Conservation (phyloP, 2,329 filamentous ascomycete species). For the Teratosphaeriaceae sp. region DNA sequence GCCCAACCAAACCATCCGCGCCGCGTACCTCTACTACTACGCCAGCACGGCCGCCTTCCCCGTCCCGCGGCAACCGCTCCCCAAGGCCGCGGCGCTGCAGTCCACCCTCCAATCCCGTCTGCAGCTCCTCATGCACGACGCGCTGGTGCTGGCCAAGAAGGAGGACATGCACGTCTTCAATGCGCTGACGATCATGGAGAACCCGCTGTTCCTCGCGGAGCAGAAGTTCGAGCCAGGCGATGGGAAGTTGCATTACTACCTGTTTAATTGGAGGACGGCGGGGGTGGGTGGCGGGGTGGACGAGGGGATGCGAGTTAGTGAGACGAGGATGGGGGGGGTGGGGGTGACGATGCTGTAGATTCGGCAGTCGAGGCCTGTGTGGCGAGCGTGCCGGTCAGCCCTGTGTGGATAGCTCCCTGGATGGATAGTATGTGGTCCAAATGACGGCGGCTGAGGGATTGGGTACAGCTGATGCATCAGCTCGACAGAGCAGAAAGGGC, state of each 20-base stretch:
- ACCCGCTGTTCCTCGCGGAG: constrained; percentile 84
- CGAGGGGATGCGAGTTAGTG: constrained; percentile 68
- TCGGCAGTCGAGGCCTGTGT: too few species aligned
- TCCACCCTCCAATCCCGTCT: constrained; percentile 68
- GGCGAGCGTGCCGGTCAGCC: too few species aligned
- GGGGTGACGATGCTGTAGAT: constrained; percentile 74
- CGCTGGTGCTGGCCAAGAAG: constrained; percentile 78
- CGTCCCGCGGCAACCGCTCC: constrained; percentile 12
- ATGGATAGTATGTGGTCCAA: too few species aligned
- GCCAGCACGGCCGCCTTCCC: constrained; percentile 71
- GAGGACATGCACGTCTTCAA: constrained; percentile 94
- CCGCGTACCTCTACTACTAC: constrained; percentile 97
- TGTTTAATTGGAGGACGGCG: constrained; percentile 92
- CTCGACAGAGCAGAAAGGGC: too few species aligned
- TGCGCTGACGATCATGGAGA: constrained; percentile 87
- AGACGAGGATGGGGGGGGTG: constrained; percentile 73
- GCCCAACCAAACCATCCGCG: constrained; percentile 67
- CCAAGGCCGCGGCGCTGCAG: constrained; percentile 45
- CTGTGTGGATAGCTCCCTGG: too few species aligned
- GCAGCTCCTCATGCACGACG: constrained; percentile 74
- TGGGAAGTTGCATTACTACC: constrained; percentile 91
- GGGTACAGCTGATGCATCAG: too few species aligned
- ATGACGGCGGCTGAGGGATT: too few species aligned
- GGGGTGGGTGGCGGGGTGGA: constrained; percentile 83
- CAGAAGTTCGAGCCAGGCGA: constrained; percentile 94